These are phyloP conservation scores for Parathielavia hyrcaniae DNA, from an alignment of 495 filamentous ascomycete genomes.

Conservation along the genomic window DNA sequence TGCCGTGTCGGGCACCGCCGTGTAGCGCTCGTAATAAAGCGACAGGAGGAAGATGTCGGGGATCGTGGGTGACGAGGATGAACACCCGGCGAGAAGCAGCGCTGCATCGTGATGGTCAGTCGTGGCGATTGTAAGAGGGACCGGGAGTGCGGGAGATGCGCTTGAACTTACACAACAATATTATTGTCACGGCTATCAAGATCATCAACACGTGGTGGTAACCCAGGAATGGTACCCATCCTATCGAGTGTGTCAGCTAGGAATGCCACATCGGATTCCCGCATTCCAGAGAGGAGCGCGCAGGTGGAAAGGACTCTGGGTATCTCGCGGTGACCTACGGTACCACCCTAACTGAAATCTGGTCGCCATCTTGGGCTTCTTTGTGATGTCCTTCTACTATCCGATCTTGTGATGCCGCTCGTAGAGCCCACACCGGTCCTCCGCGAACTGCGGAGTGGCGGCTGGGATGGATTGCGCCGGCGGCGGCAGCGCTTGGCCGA, in stretches of 20 bases:
- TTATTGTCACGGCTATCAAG: slow-evolving; percentile 86
- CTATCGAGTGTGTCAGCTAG: slow-evolving; percentile 41
- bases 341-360: slow-evolving; percentile 44
- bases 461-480: slow-evolving; percentile 15
- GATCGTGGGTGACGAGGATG: slow-evolving; percentile 67
- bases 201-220: slow-evolving; percentile 99
- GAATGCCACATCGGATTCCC: background rate
- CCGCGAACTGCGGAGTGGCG: slow-evolving; percentile 29
- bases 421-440: slow-evolving; percentile 38
- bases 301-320: background rate
- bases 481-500: slow-evolving; percentile 7
- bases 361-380: slow-evolving; percentile 23
- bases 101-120: slow-evolving; percentile 42
- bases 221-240: slow-evolving; percentile 87
- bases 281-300: slow-evolving; percentile 1
- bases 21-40: slow-evolving; percentile 63
- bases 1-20: slow-evolving; percentile 58
- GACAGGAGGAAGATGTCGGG: slow-evolving; percentile 75
- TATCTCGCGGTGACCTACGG: slow-evolving; percentile 29
- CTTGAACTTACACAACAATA: slow-evolving; percentile 77
- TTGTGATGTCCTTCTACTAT: background rate
- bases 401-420: slow-evolving; percentile 10
- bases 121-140: background rate
- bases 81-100: slow-evolving; percentile 72
- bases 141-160: slow-evolving; percentile 3